These are phyloP conservation scores for Glaciozyma martinii DNA, from an alignment of 768 basidiomycete species.

Conservation along the genomic window DNA sequence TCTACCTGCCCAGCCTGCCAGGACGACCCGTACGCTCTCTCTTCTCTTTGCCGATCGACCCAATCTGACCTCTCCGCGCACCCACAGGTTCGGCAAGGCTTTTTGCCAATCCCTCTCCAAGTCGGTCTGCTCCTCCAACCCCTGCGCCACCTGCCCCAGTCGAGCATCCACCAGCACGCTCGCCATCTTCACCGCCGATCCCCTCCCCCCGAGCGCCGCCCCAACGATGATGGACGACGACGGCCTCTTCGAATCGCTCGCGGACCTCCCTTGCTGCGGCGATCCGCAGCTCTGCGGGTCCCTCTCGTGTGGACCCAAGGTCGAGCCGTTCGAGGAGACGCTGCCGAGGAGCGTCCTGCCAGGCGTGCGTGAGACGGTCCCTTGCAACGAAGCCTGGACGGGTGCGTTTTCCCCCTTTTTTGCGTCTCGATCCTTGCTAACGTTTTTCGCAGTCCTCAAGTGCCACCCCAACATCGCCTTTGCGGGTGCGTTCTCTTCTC, in stretches of 20 bases:
- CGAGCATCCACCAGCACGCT: slow-evolving; percentile 29
- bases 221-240: slow-evolving; percentile 14
- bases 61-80: not conserved
- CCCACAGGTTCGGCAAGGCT: slow-evolving; percentile 59
- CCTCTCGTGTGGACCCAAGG: slow-evolving; percentile 22
- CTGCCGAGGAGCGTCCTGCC: slow-evolving; percentile 11
- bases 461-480: slow-evolving; percentile 81
- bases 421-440: too few relatives aligned
- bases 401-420: slow-evolving; percentile 9
- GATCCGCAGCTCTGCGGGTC: slow-evolving; percentile 27
- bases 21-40: slow-evolving; percentile 49
- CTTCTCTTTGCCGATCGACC: not conserved
- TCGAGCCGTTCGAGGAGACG: slow-evolving; percentile 22
- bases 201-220: not conserved
- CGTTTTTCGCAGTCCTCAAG: slow-evolving; percentile 37
- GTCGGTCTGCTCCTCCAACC: slow-evolving; percentile 48
- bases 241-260: slow-evolving; percentile 21
- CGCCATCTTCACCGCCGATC: slow-evolving; percentile 1
- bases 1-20: slow-evolving; percentile 75
- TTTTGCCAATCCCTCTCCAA: slow-evolving; percentile 67
- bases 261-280: slow-evolving; percentile 29
- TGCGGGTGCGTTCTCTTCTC: slow-evolving; percentile 39
- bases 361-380: slow-evolving; percentile 49
- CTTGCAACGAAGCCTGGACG: slow-evolving; percentile 74
- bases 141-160: slow-evolving; percentile 51